phyloP scores from a whole-genome alignment of 2,329 filamentous ascomycete species.

The Gaeumannomyces tritici region DNA sequence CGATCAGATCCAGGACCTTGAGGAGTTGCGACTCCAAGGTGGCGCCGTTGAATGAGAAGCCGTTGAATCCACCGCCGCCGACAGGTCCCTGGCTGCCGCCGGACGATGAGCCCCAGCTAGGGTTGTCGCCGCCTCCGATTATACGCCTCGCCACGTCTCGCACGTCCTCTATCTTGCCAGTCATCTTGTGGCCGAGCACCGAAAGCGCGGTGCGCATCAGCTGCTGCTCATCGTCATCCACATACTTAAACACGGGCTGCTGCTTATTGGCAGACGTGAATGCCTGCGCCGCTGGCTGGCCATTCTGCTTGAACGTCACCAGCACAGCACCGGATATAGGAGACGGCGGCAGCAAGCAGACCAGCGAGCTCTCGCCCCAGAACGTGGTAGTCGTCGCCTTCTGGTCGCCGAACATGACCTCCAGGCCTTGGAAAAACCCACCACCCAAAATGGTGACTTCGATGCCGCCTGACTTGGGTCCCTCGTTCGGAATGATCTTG shows the following conservation, averaged over 20 bases:
- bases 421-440: constrained; percentile 65
- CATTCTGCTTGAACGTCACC: constrained; percentile 55
- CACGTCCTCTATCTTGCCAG: constrained; percentile 51
- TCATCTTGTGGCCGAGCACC: constrained; percentile 55
- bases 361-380: constrained; percentile 71
- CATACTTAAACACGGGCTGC: constrained; percentile 57
- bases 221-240: constrained; percentile 60
- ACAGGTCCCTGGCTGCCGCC: constrained; percentile 25
- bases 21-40: constrained; percentile 59
- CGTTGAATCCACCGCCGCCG: constrained; percentile 11
- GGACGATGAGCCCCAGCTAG: constrained; percentile 22
- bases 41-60: constrained; percentile 30
- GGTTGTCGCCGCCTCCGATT: constrained; percentile 35
- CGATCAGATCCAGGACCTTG: constrained; percentile 67
- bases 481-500: constrained; percentile 75
- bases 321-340: constrained; percentile 57
- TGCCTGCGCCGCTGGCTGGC: constrained; percentile 18
- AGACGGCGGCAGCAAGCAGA: constrained; percentile 68
- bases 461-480: constrained; percentile 72
- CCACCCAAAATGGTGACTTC: constrained; percentile 80
- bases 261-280: constrained; percentile 29
- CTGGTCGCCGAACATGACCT: constrained; percentile 71
- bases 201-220: constrained; percentile 59
- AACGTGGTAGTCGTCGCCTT: constrained; percentile 63
- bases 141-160: constrained; percentile 53